A percentile compares a stretch with the other conserved stretches of the same genome.
These are phyloP conservation scores for Trichophyton verrucosum DNA, from an alignment of 2,329 filamentous ascomycete species.

Conservation along the genomic window DNA sequence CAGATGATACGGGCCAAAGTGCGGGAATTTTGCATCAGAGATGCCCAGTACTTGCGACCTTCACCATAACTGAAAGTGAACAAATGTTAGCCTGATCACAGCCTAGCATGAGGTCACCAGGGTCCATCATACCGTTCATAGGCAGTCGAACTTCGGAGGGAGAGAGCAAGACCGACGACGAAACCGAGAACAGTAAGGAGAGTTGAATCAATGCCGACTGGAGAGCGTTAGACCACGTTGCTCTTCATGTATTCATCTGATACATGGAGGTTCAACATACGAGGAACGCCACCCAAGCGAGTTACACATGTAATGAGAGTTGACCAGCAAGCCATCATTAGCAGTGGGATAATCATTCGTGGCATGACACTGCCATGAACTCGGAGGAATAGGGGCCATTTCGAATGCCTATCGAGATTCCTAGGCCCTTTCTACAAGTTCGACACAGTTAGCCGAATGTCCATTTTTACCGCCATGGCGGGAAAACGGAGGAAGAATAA, in stretches of 20 bases:
- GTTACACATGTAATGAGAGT: constrained; percentile 51
- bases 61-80: constrained; percentile 37
- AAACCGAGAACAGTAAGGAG: constrained; percentile 69
- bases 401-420: constrained; percentile 60
- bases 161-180: constrained; percentile 65
- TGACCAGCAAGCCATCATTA: constrained; percentile 52
- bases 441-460: not conserved
- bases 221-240: constrained; percentile 6
- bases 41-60: constrained; percentile 52
- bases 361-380: constrained; percentile 65
- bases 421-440: constrained; percentile 38
- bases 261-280: not conserved
- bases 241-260: not conserved
- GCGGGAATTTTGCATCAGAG: constrained; percentile 43
- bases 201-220: constrained; percentile 45
- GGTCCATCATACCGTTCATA: constrained; percentile 48
- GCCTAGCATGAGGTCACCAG: not conserved
- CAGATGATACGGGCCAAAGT: constrained; percentile 61
- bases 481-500: not conserved
- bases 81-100: not conserved
- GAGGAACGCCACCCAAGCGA: constrained; percentile 23
- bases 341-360: constrained; percentile 58
- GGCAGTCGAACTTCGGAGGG: constrained; percentile 63
- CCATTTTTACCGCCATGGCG: constrained; percentile 5
- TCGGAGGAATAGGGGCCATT: constrained; percentile 62